Evolutionary conservation across 2,329 filamentous ascomycete genomes (phyloP).

Genomic region (Ascomycota sp.): DNA sequence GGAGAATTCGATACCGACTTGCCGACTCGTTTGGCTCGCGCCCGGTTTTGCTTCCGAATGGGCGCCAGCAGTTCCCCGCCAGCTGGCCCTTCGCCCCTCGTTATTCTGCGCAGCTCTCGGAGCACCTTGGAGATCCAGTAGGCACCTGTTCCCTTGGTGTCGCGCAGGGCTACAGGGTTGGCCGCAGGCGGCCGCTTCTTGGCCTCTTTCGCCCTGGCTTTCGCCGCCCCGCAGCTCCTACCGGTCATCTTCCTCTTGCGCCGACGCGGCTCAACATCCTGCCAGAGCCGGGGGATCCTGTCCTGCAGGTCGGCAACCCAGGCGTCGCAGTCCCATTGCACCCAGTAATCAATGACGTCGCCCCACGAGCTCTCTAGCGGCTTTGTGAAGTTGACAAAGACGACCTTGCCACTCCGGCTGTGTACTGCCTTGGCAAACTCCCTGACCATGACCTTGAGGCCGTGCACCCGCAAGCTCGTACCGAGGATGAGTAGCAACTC

Average conservation of each 20-base stretch:
- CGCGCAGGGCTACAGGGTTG: constrained; percentile 22
- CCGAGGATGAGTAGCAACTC: constrained; percentile 51
- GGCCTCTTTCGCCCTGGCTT: constrained; percentile 8
- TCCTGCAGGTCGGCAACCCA: constrained; percentile 46
- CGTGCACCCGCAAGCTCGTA: constrained; percentile 51
- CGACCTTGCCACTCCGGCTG: constrained; percentile 43
- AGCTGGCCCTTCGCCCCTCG: constrained; percentile 6
- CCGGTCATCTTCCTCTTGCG: no score
- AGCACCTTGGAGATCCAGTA: constrained; percentile 23
- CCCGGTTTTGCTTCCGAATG: no score
- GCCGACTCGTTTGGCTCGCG: no score
- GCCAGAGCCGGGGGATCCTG: constrained; percentile 39
- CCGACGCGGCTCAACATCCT: constrained; percentile 26
- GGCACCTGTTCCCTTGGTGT: constrained; percentile 24
- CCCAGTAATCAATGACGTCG: constrained; percentile 53
- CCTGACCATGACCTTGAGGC: constrained; percentile 47
- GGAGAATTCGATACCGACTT: no score
- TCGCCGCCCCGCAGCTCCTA: constrained; percentile 15
- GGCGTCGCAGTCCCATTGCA: constrained; percentile 55
- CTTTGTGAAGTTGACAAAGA: constrained; percentile 56
- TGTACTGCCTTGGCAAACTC: constrained; percentile 56
- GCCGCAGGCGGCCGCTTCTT: constrained; percentile 13
- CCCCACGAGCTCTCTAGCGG: constrained; percentile 53
- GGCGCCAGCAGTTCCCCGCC: no score
- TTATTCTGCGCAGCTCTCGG: constrained; percentile 16